Percentiles rank a stretch among this genome's conserved stretches.
phyloP scores from a whole-genome alignment of 306 rosid species.

The Begonia masoniana region DNA sequence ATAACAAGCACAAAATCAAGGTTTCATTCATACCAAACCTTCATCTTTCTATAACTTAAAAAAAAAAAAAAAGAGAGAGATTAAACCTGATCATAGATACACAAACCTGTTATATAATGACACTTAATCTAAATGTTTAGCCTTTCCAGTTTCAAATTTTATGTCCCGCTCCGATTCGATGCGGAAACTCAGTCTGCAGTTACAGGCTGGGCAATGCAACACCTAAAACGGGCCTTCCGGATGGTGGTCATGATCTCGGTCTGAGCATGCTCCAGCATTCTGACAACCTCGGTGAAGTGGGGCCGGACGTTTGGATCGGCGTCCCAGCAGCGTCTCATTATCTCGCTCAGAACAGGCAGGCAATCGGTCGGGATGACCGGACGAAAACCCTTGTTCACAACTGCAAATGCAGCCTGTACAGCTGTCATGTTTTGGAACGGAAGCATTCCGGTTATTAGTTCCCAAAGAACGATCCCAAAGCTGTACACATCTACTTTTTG shows the following conservation, averaged over 20 bases:
- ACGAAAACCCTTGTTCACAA: slow-evolving; percentile 80
- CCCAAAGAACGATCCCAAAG: slow-evolving; percentile 99
- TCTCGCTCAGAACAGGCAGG: slow-evolving; percentile 76
- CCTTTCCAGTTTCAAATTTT: slow-evolving; percentile 5
- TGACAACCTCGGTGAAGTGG: slow-evolving; percentile 66
- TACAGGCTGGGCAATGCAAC: slow-evolving; percentile 90
- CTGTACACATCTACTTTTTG: slow-evolving; percentile 94
- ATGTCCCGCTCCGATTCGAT: too few species aligned
- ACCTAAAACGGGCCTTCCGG: slow-evolving; percentile 95
- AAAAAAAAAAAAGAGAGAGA: slow-evolving; percentile 11
- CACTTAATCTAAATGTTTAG: slow-evolving; percentile 21
- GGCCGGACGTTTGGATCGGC: slow-evolving; percentile 94
- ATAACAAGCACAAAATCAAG: too few species aligned
- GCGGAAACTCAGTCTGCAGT: slow-evolving; percentile 57
- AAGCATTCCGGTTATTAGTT: slow-evolving; percentile 91
- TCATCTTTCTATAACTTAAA: slow-evolving; percentile 10
- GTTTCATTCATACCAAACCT: slow-evolving; percentile 2
- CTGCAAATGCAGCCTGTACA: slow-evolving; percentile 99
- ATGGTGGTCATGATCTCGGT: slow-evolving; percentile 84
- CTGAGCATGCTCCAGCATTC: slow-evolving; percentile 90
- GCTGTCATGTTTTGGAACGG: slow-evolving; percentile 99
- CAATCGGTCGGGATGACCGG: slow-evolving; percentile 81
- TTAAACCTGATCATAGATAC: slow-evolving; percentile 40
- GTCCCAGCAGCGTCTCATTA: slow-evolving; percentile 98
- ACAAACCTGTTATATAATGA: slow-evolving; percentile 40